phyloP scores from a whole-genome alignment of 2,329 filamentous ascomycete species.

The Ceratocystis cacaofunesta region DNA sequence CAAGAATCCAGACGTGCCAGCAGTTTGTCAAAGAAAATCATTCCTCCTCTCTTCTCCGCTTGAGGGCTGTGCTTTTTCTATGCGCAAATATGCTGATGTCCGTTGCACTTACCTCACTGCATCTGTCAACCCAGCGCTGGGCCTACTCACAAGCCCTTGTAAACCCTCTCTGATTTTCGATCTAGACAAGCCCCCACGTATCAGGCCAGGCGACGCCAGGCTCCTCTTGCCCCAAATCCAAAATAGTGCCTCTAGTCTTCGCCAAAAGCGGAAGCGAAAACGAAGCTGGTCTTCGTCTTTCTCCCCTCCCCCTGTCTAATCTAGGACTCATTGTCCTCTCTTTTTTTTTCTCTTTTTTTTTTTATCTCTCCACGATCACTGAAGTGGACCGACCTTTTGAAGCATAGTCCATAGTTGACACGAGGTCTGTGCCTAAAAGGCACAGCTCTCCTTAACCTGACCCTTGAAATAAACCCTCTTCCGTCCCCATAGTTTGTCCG shows the following conservation, averaged over 20 bases:
- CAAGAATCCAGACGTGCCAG: too few relatives aligned
- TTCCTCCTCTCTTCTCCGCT: too few relatives aligned
- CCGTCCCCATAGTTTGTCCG: too few relatives aligned
- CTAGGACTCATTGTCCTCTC: background rate
- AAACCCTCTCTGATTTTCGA: background rate
- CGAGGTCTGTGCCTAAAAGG: background rate
- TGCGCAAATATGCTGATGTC: too few relatives aligned
- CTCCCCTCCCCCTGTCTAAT: background rate
- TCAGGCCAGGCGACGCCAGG: background rate
- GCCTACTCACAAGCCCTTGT: too few relatives aligned
- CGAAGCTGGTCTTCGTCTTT: background rate
- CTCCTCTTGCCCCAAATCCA: background rate
- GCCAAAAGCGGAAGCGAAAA: background rate
- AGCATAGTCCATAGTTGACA: background rate
- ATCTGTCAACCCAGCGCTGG: too few relatives aligned
- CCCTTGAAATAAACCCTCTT: background rate
- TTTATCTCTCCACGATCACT: background rate
- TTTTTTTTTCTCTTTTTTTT: constrained; percentile 1
- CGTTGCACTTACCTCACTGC: too few relatives aligned
- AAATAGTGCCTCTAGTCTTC: background rate
- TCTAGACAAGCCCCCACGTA: background rate
- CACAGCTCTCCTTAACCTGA: background rate
- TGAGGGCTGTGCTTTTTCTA: too few relatives aligned
- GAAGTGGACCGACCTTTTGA: background rate
- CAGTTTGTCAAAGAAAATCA: too few relatives aligned